Base-by-base conservation (phyloP, 2,329 filamentous ascomycete genomes). In the Fusarium sp. region DNA sequence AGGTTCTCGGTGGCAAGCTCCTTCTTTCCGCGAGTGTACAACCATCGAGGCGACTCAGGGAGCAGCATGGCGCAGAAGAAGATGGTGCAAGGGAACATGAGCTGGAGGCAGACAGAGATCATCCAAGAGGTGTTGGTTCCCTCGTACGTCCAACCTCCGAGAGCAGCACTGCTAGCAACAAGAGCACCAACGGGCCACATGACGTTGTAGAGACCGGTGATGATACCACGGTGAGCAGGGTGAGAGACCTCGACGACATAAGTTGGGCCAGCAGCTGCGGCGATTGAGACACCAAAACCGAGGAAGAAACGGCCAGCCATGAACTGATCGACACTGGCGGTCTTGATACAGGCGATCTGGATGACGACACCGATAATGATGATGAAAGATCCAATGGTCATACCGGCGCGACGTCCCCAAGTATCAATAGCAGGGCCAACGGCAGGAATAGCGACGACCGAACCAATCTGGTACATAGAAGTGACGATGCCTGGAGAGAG, bases 301-400 rank as follows among this genome's bases (percentile, higher is more conserved):
- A 91, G 85, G 42, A 91, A 81, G 81, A 91, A 91, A 10, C 89
- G 86, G 9, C 89, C 89, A 51, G 85, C 86, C 80, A 87, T 85
- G 75, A 87, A 88, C 56, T 86, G 84, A n/a, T 71, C 69, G 8
- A 74, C 66, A 10, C 53, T 74, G 14, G 62, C 79, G 62, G 41
- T 47, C 26, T 76, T 80, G 69, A 58, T 67, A 62, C 83, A 82
- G 2, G 83, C 82, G 39, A 81, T 82, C 68, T 87, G 86, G 56
- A 88, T 83, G 47, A 84, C 77, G 22, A 85, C 83, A 22, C 86
- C 80, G 50, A 87, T 59, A 55, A 88, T 80, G 65, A 87, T 84
- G 74, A 85, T 78, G 11, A 78, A 47, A 63, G 83, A 80, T 22
- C 86, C 86, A 55, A 85, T 79, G 42, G 84, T 81, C 83, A 88